phyloP scores from a whole-genome alignment of 768 basidiomycete genomes.

The Filobasidium floriforme region DNA sequence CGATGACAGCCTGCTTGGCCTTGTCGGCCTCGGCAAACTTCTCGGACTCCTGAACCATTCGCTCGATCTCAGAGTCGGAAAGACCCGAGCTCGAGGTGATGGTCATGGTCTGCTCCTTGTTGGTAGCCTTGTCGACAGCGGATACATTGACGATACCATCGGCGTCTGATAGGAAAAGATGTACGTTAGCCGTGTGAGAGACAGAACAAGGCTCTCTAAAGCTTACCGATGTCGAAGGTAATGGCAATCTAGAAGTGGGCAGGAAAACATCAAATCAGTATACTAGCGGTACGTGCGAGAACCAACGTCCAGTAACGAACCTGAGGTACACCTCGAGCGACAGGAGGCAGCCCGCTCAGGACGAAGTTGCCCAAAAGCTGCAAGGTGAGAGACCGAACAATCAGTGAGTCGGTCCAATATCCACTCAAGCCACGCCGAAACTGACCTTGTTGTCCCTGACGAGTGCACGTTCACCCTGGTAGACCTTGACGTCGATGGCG shows the following conservation, averaged over 20 bases:
- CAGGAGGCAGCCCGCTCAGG: slow-evolving; percentile 88
- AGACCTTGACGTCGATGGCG: slow-evolving; percentile 99
- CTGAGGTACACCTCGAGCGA: slow-evolving; percentile 57
- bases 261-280: not conserved
- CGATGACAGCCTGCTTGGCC: slow-evolving; percentile 74
- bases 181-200: not conserved
- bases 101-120: slow-evolving; percentile 55
- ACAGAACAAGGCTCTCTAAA: slow-evolving; percentile 56
- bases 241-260: slow-evolving; percentile 55
- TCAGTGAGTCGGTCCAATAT: not conserved
- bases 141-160: slow-evolving; percentile 89
- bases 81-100: slow-evolving; percentile 96
- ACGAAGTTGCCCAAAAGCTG: slow-evolving; percentile 92
- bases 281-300: not conserved
- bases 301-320: not conserved
- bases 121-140: slow-evolving; percentile 63
- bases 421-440: not conserved
- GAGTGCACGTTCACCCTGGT: slow-evolving; percentile 98
- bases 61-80: slow-evolving; percentile 90
- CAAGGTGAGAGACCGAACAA: not conserved
- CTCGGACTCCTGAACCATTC: slow-evolving; percentile 92
- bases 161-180: slow-evolving; percentile 9
- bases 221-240: slow-evolving; percentile 74
- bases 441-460: slow-evolving; percentile 84
- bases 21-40: slow-evolving; percentile 90